Evolutionary conservation across 306 rosid genomes (phyloP).

Genomic region (Cicer chorassanicum): DNA sequence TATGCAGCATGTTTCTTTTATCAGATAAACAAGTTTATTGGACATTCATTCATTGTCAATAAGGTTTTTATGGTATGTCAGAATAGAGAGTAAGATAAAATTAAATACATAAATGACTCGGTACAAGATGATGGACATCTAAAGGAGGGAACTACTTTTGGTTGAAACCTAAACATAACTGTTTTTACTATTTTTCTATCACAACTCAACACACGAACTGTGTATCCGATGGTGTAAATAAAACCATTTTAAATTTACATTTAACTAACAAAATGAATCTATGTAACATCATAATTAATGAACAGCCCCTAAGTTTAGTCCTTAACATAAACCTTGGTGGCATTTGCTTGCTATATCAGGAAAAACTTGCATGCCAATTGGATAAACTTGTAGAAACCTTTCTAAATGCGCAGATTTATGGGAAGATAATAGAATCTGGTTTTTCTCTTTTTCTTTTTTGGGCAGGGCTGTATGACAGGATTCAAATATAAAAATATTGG

Average conservation of each 20-base stretch:
- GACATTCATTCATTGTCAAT: conserved; percentile 31
- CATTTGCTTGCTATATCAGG: conserved; percentile 4
- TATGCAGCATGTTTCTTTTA: conserved; percentile 2
- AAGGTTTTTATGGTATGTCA: conserved; percentile 18
- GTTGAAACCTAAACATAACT: neutral
- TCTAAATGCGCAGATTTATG: too few relatives aligned
- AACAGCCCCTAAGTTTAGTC: neutral
- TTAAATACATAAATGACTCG: neutral
- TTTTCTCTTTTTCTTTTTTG: neutral
- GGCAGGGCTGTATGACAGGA: neutral
- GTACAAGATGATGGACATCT: neutral
- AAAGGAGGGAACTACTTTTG: neutral
- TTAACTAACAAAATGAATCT: neutral
- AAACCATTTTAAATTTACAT: neutral
- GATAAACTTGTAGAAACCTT: neutral
- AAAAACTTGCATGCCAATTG: conserved; percentile 19
- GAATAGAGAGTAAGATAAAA: conserved; percentile 19
- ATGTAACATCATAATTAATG: neutral
- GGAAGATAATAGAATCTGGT: neutral
- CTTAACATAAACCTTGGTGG: conserved; percentile 8
- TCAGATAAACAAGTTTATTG: conserved; percentile 3
- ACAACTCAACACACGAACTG: neutral
- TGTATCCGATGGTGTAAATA: neutral
- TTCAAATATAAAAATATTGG: neutral
- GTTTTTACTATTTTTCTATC: conserved; percentile 10